Percentiles rank a stretch among this genome's conserved stretches.
These are phyloP conservation scores for Vicia sativa DNA, from an alignment of 306 rosid genomes.

Conservation along the genomic window DNA sequence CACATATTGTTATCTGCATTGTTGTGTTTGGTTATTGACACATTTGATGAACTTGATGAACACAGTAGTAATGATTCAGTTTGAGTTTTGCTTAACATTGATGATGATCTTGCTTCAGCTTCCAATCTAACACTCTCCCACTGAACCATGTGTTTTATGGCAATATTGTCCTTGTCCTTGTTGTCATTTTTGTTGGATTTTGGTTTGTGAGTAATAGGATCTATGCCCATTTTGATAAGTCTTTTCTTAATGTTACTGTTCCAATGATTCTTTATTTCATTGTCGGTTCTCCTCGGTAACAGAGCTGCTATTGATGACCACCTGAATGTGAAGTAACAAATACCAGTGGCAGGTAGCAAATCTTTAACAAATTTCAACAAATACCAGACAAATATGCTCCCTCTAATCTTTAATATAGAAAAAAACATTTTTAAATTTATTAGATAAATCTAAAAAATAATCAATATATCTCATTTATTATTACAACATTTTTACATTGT, in stretches of 20 bases:
- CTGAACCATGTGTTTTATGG: slow-evolving; percentile 44
- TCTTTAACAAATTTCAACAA: no score
- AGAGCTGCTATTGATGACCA: slow-evolving; percentile 53
- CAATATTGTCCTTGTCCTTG: neutral
- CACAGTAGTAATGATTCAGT: neutral
- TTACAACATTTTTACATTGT: no score
- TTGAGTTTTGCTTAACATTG: slow-evolving; percentile 36
- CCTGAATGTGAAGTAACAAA: slow-evolving; percentile 5
- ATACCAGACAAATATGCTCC: no score
- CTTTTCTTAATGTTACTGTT: slow-evolving; percentile 49
- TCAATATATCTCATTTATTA: no score
- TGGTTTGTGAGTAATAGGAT: slow-evolving; percentile 49
- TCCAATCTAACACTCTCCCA: slow-evolving; percentile 50
- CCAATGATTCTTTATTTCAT: slow-evolving; percentile 55
- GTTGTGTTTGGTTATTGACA: neutral
- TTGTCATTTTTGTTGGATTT: neutral
- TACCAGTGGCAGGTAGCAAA: no score
- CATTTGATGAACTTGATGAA: neutral
- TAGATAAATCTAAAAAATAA: no score
- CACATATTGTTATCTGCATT: slow-evolving; percentile 26
- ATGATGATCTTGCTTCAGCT: slow-evolving; percentile 46
- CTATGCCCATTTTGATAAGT: slow-evolving; percentile 46
- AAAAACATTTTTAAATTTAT: no score
- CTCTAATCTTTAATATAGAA: no score
- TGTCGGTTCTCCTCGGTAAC: slow-evolving; percentile 47